Evolutionary conservation across 2,329 filamentous ascomycete species (phyloP).

Genomic region (Pyrenophora tritici-repentis): DNA sequence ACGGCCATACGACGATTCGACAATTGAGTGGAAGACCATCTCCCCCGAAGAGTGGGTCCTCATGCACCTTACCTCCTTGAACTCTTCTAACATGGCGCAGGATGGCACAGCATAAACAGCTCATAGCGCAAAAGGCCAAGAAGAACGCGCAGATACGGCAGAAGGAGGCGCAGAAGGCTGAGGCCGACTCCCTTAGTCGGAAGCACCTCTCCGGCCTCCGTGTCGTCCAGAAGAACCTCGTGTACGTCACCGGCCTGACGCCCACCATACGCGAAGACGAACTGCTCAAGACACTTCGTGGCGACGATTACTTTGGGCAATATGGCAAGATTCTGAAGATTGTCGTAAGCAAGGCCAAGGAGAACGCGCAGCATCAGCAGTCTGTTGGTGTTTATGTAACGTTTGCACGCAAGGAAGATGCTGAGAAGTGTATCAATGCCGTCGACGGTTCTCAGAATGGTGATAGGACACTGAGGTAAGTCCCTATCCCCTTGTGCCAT

Average conservation of each 20-base stretch:
- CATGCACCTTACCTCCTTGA: slow-evolving; percentile 16
- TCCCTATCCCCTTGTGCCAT: not conserved
- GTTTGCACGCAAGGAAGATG: slow-evolving; percentile 89
- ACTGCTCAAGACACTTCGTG: slow-evolving; percentile 85
- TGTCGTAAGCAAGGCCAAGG: slow-evolving; percentile 94
- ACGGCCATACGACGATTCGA: slow-evolving; percentile 93
- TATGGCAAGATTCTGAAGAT: slow-evolving; percentile 99
- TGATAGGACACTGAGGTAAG: slow-evolving; percentile 78
- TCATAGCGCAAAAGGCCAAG: slow-evolving; percentile 80
- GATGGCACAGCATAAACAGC: slow-evolving; percentile 74
- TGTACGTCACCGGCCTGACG: slow-evolving; percentile 94
- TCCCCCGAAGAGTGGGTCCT: slow-evolving; percentile 86
- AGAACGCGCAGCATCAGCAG: slow-evolving; percentile 70
- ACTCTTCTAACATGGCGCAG: slow-evolving; percentile 51
- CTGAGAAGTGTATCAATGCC: slow-evolving; percentile 83
- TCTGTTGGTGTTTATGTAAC: slow-evolving; percentile 99
- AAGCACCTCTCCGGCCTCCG: slow-evolving; percentile 95
- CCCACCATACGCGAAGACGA: slow-evolving; percentile 92
- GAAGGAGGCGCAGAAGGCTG: slow-evolving; percentile 93
- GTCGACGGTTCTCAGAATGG: slow-evolving; percentile 93
- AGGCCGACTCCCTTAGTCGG: slow-evolving; percentile 92
- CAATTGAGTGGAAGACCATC: slow-evolving; percentile 94
- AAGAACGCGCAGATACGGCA: slow-evolving; percentile 89
- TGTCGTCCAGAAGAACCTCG: slow-evolving; percentile 97
- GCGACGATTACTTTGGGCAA: slow-evolving; percentile 93